Conservation (phyloP, 1,284 basidiomycete species). For the Acaromyces ingoldii region DNA sequence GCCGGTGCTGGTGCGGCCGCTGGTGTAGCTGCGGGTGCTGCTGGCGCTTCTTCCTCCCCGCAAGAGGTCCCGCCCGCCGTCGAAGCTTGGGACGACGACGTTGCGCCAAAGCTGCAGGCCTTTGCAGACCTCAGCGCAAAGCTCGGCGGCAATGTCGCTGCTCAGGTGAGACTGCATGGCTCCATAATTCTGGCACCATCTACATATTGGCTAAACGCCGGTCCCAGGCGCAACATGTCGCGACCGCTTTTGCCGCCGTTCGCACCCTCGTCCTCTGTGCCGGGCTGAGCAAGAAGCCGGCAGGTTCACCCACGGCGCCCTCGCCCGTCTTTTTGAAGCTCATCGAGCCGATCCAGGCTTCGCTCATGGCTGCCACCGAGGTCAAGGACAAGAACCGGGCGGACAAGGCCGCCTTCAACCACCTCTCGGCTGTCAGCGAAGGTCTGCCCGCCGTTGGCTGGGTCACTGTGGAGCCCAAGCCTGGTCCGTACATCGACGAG, state of each 20-base stretch:
- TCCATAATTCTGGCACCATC: not conserved
- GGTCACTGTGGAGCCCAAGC: conserved; percentile 76
- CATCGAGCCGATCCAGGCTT: conserved; percentile 67
- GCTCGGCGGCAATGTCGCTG: not conserved
- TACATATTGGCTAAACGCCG: not conserved
- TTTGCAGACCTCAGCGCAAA: not conserved
- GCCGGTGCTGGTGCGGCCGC: not conserved
- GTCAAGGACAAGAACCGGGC: conserved; percentile 76
- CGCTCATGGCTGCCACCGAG: conserved; percentile 70
- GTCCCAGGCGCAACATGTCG: conserved; percentile 62
- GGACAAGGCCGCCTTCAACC: conserved; percentile 75
- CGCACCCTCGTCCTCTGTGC: conserved; percentile 67
- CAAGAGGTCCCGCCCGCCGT: conserved; percentile 55
- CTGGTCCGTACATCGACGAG: conserved; percentile 74
- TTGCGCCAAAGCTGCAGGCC: conserved; percentile 62
- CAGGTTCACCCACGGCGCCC: conserved; percentile 57
- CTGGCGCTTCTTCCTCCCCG: not conserved
- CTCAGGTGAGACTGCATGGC: not conserved
- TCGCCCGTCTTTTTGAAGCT: conserved; percentile 61
- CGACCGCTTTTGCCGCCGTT: conserved; percentile 66
- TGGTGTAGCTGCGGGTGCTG: not conserved
- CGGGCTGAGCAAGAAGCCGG: conserved; percentile 66
- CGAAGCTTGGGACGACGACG: conserved; percentile 67
- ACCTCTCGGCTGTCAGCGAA: conserved; percentile 75
- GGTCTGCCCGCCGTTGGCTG: conserved; percentile 83